Conservation (phyloP, 2,329 filamentous ascomycete genomes). For the Trichophyton simii region DNA sequence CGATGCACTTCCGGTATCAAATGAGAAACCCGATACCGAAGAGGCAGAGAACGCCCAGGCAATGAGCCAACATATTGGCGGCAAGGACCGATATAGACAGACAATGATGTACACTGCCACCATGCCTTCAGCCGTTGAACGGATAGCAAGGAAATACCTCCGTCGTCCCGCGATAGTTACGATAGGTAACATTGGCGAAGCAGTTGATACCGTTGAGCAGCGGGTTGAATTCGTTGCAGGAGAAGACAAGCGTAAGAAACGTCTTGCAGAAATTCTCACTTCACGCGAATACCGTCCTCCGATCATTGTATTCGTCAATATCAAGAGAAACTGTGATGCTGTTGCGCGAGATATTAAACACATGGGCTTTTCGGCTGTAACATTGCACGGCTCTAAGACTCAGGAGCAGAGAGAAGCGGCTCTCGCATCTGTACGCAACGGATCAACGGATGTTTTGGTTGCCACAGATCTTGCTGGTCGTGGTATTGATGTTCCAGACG, state of each 20-base stretch:
- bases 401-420: constrained; percentile 96
- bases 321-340: constrained; percentile 96
- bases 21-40: constrained; percentile 91
- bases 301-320: constrained; percentile 99
- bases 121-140: constrained; percentile 85
- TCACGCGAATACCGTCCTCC: constrained; percentile 71
- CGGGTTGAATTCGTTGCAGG: constrained; percentile 81
- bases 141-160: constrained; percentile 93
- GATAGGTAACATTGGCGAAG: constrained; percentile 88
- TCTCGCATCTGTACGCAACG: constrained; percentile 68
- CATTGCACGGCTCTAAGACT: constrained; percentile 88
- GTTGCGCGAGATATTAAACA: constrained; percentile 87
- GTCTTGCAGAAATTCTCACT: constrained; percentile 76
- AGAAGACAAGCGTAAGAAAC: constrained; percentile 94
- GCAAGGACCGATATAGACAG: constrained; percentile 73
- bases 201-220: constrained; percentile 95
- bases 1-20: constrained; percentile 78
- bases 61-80: constrained; percentile 71
- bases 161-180: constrained; percentile 85
- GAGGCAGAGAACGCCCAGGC: constrained; percentile 72
- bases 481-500: constrained; percentile 95
- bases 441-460: constrained; percentile 74
- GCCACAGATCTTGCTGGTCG: constrained; percentile 90
- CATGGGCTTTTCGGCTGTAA: constrained; percentile 83
- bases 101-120: constrained; percentile 99